Evolutionary conservation across 805 yeast species (phyloP), one percentile per base, ranked within the genome.

Genomic region (Kazachstania psychrophila): DNA sequence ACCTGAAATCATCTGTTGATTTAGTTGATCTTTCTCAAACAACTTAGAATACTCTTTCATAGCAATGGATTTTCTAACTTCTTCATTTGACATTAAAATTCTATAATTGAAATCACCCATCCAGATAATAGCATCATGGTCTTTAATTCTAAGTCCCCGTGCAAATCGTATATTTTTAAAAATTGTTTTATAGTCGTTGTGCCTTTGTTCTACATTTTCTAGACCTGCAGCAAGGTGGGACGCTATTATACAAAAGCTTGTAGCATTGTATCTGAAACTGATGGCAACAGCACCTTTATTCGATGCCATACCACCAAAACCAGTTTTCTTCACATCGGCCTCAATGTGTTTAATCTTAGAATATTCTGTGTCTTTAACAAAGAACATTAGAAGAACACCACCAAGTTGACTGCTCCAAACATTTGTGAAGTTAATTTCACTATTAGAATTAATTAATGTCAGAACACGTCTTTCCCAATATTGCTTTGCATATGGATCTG

Each of bases 221-320:
- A 80, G 71, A 0, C 98, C 98, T 2, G 98, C 98, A 1, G 97
- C 96, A 39, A 92, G 66, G 65, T 92, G 98, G 3, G 94, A 77
- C 3, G 79, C 77, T 10, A 89, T 75, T 45, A 89, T 74, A 50
- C 96, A 85, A 35, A 92, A 60, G 20, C 73, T 74, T 9, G 89
- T 75, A 23, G 75, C 75, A 11, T 79, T 75, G 41, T 78, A 70
- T 17, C 69, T 63, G 50, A 85, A 69, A 43, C 88, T 72, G 3
- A 81, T 73, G 0, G 82, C 79, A 30, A 83, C 74, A 2, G 84
- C 94, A 4, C 95, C 95, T 56, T 85, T 78, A 48, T 77, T 78
- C 1, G 73, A 80, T 39, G 94, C 78, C 61, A 87, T 77, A 5
- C 98, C 98, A 23, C 95, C 94, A 34, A 89, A 69, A 0, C 98